These are phyloP conservation scores for Hyaloscypha finlandica DNA, from an alignment of 495 filamentous ascomycete genomes.

Conservation along the genomic window DNA sequence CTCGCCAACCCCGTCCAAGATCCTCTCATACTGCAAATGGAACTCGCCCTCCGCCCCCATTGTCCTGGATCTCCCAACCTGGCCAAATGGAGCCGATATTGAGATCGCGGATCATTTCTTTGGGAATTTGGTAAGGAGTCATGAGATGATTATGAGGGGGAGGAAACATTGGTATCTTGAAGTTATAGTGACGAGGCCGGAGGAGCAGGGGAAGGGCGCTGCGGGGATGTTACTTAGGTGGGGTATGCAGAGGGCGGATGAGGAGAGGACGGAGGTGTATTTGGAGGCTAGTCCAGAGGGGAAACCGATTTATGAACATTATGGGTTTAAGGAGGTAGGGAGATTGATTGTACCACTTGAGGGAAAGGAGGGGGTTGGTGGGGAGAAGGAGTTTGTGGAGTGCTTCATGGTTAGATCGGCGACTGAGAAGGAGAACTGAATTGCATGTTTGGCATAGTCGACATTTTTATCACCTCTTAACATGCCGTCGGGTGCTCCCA, in stretches of 20 bases:
- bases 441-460: no score
- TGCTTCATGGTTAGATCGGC: conserved; percentile 36
- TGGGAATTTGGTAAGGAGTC: conserved; percentile 29
- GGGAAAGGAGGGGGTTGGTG: conserved; percentile 22
- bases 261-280: conserved; percentile 46
- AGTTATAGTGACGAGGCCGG: conserved; percentile 46
- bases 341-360: conserved; percentile 36
- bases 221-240: conserved; percentile 49
- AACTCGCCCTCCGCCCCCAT: conserved; percentile 24
- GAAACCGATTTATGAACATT: conserved; percentile 51
- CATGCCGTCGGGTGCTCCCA: no score
- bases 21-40: conserved; percentile 41
- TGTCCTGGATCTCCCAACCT: conserved; percentile 21
- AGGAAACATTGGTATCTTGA: conserved; percentile 48
- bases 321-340: conserved; percentile 52
- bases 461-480: no score
- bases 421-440: conserved; percentile 1
- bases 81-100: conserved; percentile 36
- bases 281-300: conserved; percentile 57
- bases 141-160: conserved; percentile 36
- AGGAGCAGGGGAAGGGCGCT: conserved; percentile 52
- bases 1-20: conserved; percentile 25
- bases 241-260: conserved; percentile 53
- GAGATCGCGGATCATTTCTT: conserved; percentile 36
- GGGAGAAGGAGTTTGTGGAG: conserved; percentile 34